phyloP scores from a whole-genome alignment of 2,329 filamentous ascomycete species.

The Fusarium robinianum region DNA sequence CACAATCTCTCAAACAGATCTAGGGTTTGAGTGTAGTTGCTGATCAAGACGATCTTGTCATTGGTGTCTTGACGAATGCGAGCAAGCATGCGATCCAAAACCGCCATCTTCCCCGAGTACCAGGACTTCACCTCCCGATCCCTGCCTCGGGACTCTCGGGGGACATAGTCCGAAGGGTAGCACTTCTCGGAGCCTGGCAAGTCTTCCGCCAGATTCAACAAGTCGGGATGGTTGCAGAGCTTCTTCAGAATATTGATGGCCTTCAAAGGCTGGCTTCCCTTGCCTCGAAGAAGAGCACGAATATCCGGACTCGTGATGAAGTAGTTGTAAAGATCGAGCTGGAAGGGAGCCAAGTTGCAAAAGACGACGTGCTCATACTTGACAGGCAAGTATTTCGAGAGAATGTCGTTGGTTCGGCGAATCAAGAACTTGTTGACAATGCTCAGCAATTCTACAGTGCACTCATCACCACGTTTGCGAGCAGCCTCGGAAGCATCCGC shows the following conservation, averaged over 20 bases:
- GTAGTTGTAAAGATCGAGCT: conserved; percentile 91
- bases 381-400: conserved; percentile 95
- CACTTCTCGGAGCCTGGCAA: conserved; percentile 82
- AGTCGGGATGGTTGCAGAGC: conserved; percentile 95
- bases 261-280: conserved; percentile 93
- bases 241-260: conserved; percentile 98
- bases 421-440: conserved; percentile 99
- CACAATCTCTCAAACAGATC: conserved; percentile 94
- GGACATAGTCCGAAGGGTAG: conserved; percentile 85
- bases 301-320: conserved; percentile 97
- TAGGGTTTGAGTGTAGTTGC: conserved; percentile 95
- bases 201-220: conserved; percentile 81
- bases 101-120: conserved; percentile 98
- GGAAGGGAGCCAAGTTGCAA: conserved; percentile 91
- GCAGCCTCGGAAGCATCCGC: conserved; percentile 85
- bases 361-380: conserved; percentile 99
- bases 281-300: conserved; percentile 85
- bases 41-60: conserved; percentile 98
- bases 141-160: conserved; percentile 82
- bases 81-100: conserved; percentile 96
- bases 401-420: conserved; percentile 92
- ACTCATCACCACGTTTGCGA: conserved; percentile 79
- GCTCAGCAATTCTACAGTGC: conserved; percentile 76
- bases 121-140: conserved; percentile 91
- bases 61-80: conserved; percentile 95